A percentile compares a stretch with the other conserved stretches of the same genome.
phyloP scores from a whole-genome alignment of 2,329 filamentous ascomycete genomes.

The Cryphonectria japonica region DNA sequence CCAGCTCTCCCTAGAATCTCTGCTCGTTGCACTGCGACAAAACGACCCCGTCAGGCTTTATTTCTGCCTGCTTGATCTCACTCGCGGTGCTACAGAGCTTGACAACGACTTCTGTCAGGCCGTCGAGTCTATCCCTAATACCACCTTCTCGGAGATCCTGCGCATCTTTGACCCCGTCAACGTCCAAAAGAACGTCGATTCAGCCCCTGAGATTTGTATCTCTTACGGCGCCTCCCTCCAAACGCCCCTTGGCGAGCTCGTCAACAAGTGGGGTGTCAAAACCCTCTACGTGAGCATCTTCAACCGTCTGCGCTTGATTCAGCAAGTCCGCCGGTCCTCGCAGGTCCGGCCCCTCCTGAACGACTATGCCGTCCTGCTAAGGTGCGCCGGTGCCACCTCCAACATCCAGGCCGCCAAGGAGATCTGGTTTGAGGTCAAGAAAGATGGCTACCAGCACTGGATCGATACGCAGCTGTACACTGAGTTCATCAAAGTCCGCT shows the following conservation, averaged over 20 bases:
- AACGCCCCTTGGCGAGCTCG: constrained; percentile 41
- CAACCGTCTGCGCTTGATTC: constrained; percentile 21
- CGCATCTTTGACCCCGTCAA: constrained; percentile 62
- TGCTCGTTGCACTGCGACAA: constrained; percentile 23
- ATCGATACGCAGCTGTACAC: constrained; percentile 40
- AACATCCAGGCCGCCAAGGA: constrained; percentile 41
- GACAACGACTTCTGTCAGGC: constrained; percentile 36
- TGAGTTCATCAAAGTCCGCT: constrained; percentile 54
- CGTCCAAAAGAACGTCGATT: constrained; percentile 54
- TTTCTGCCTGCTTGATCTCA: constrained; percentile 32
- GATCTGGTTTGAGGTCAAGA: constrained; percentile 34
- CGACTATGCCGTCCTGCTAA: constrained; percentile 51
- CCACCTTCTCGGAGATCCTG: constrained; percentile 67
- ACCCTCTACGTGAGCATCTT: constrained; percentile 39
- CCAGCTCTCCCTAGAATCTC: constrained; percentile 8
- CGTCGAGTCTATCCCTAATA: constrained; percentile 49
- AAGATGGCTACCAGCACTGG: constrained; percentile 31
- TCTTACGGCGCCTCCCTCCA: constrained; percentile 45
- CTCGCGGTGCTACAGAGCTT: constrained; percentile 1
- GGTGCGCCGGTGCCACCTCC: constrained; percentile 51
- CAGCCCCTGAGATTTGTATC: constrained; percentile 46
- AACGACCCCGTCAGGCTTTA: constrained; percentile 24
- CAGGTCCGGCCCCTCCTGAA: constrained; percentile 38
- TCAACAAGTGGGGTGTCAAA: constrained; percentile 53
- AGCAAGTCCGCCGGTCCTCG: constrained; percentile 36